A percentile compares a stretch with the other conserved stretches of the same genome.
Conservation (phyloP, 371 early-diverging fungal genomes). For the Polyrhizophydium stewartii region DNA sequence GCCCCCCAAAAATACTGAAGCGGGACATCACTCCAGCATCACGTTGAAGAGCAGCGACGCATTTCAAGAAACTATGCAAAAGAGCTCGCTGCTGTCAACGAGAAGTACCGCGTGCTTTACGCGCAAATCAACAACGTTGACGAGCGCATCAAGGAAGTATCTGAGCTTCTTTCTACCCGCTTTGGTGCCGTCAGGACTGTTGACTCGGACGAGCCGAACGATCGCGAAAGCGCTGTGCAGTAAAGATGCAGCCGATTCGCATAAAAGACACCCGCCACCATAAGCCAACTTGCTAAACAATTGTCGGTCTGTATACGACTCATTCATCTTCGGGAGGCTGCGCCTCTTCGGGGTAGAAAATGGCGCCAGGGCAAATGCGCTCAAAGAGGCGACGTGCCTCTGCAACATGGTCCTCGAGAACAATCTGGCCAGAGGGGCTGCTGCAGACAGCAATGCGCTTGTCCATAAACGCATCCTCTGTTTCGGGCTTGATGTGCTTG, state of each 20-base stretch:
- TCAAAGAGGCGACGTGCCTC: slow-evolving; percentile 52
- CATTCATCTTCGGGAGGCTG: not conserved
- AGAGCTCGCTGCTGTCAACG: not conserved
- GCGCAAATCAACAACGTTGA: not conserved
- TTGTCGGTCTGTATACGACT: too few relatives aligned
- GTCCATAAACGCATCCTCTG: not conserved
- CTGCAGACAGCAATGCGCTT: slow-evolving; percentile 5
- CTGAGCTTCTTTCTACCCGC: not conserved
- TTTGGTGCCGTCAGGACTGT: not conserved
- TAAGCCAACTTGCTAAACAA: slow-evolving; percentile 2
- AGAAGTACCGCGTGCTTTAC: not conserved
- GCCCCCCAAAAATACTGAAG: too few relatives aligned
- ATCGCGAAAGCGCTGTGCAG: too few relatives aligned
- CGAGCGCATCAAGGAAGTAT: not conserved
- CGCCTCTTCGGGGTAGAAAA: slow-evolving; percentile 44
- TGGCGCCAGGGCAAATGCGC: slow-evolving; percentile 40
- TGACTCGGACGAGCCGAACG: too few relatives aligned
- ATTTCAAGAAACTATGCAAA: not conserved
- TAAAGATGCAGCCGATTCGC: too few relatives aligned
- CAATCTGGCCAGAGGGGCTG: slow-evolving; percentile 13
- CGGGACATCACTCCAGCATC: too few relatives aligned
- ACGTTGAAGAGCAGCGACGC: slow-evolving; percentile 1
- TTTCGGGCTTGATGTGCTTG: not conserved
- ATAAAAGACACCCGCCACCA: not conserved
- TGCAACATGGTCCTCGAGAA: slow-evolving; percentile 42